phyloP scores from a whole-genome alignment of 352 stramenopile species.

The Pythium pyrilobum region DNA sequence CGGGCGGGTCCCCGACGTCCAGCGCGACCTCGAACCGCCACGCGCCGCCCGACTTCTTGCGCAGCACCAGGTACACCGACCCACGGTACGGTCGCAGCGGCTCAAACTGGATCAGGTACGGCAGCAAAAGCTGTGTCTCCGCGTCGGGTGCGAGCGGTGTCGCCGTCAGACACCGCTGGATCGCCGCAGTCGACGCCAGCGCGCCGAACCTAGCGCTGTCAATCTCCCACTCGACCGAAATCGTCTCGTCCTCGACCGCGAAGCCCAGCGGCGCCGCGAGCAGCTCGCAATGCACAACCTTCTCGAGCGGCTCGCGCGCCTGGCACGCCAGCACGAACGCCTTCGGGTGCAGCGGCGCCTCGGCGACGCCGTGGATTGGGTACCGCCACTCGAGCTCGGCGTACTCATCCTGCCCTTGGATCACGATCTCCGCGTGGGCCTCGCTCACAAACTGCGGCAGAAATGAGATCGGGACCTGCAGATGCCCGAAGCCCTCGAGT shows the following conservation, averaged over 20 bases:
- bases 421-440: constrained; percentile 57
- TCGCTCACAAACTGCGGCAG: constrained; percentile 67
- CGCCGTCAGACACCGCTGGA: constrained; percentile 51
- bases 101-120: constrained; percentile 74
- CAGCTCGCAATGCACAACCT: constrained; percentile 56
- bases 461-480: constrained; percentile 92
- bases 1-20: constrained; percentile 66
- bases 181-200: constrained; percentile 32
- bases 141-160: constrained; percentile 19
- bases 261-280: constrained; percentile 47
- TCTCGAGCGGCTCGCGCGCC: constrained; percentile 60
- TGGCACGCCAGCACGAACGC: constrained; percentile 58
- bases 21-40: constrained; percentile 88
- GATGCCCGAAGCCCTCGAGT: constrained; percentile 73
- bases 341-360: constrained; percentile 58
- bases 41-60: constrained; percentile 68
- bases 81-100: constrained; percentile 82
- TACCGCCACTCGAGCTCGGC: constrained; percentile 74
- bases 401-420: constrained; percentile 61
- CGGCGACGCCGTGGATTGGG: constrained; percentile 60
- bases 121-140: constrained; percentile 18
- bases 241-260: constrained; percentile 31
- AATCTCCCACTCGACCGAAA: constrained; percentile 65
- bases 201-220: constrained; percentile 44
- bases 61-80: constrained; percentile 66